A percentile compares a stretch with the other conserved stretches of the same genome.
Conservation (phyloP, 2,329 filamentous ascomycete genomes). For the Neoascochyta sp. region DNA sequence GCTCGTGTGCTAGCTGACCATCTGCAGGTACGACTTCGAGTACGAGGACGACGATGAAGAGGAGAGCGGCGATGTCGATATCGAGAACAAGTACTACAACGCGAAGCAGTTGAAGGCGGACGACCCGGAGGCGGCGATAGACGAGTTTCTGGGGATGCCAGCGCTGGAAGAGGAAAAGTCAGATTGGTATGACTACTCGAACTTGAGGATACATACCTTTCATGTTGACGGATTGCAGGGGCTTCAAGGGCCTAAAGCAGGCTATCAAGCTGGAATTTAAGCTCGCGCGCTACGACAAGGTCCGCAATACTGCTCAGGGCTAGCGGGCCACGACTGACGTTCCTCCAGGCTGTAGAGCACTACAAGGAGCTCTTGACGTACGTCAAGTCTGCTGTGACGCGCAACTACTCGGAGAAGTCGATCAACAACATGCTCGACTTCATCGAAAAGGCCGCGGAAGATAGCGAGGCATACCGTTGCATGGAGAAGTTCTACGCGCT, state of each 20-base stretch:
- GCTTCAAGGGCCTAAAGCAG: conserved; percentile 96
- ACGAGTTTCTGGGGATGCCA: conserved; percentile 87
- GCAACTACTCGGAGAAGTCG: conserved; percentile 98
- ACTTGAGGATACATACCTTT: not conserved
- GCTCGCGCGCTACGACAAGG: conserved; percentile 81
- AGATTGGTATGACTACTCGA: conserved; percentile 75
- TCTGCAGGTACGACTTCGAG: conserved; percentile 80
- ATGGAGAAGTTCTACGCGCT: conserved; percentile 96
- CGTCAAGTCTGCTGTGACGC: conserved; percentile 91
- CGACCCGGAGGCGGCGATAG: conserved; percentile 82
- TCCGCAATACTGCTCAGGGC: too few relatives aligned
- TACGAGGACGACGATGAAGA: conserved; percentile 94
- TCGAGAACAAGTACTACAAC: conserved; percentile 99
- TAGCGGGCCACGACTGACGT: conserved; percentile 16
- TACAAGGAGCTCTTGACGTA: conserved; percentile 95
- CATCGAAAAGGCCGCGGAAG: conserved; percentile 83
- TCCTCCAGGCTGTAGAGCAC: conserved; percentile 73
- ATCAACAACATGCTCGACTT: conserved; percentile 99
- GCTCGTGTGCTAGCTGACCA: conserved; percentile 21
- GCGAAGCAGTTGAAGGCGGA: conserved; percentile 92
- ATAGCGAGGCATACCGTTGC: conserved; percentile 67
- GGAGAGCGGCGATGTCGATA: conserved; percentile 82
- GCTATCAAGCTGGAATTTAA: conserved; percentile 97
- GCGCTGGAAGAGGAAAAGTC: conserved; percentile 84
- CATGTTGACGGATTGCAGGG: conserved; percentile 45